Conservation (phyloP, 2,329 filamentous ascomycete species). For the Fusarium begoniae region DNA sequence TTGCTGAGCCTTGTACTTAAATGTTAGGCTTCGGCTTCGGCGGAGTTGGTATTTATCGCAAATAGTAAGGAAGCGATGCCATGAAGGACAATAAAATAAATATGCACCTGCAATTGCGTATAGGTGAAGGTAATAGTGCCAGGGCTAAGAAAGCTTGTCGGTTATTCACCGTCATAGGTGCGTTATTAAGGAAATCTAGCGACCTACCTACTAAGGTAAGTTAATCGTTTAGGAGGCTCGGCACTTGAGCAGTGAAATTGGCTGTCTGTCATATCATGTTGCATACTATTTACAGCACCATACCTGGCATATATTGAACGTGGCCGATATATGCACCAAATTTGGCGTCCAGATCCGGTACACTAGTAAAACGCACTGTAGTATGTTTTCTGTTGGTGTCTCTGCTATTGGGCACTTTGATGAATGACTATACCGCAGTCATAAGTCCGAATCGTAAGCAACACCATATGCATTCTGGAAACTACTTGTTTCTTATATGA, state of each 20-base stretch:
- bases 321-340: neutral
- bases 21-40: neutral
- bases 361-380: neutral
- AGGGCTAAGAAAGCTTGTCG: neutral
- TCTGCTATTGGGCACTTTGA: neutral
- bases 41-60: neutral
- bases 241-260: neutral
- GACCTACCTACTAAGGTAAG: neutral
- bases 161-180: neutral
- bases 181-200: neutral
- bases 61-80: neutral
- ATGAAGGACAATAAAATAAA: neutral
- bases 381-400: neutral
- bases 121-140: neutral
- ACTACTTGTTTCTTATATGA: neutral
- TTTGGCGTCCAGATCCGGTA: neutral
- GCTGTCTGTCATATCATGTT: neutral
- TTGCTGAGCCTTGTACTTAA: constrained; percentile 7
- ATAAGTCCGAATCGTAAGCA: neutral
- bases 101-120: neutral
- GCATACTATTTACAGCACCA: neutral
- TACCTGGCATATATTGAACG: neutral
- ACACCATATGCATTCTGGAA: neutral
- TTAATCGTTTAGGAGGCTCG: neutral
- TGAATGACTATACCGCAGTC: neutral